phyloP scores from a whole-genome alignment of 768 basidiomycete species.

The Boletus eberwhitei region DNA sequence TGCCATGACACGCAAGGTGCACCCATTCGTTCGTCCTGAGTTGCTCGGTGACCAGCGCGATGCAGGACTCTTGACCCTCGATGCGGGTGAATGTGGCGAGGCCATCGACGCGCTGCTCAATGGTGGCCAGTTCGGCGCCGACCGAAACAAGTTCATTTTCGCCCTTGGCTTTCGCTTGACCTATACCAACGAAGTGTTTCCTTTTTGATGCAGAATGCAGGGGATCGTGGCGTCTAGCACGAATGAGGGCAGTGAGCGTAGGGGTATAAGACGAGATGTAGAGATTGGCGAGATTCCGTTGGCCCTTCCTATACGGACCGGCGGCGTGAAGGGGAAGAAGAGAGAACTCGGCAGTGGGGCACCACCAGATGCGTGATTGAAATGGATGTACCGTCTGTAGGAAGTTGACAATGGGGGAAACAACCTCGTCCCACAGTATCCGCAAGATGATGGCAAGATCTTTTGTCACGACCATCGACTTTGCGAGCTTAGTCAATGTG shows the following conservation, averaged over 20 bases:
- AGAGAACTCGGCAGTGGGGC: not conserved
- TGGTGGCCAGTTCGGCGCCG: not conserved
- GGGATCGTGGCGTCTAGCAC: not conserved
- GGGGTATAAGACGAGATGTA: constrained; percentile 20
- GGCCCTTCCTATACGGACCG: not conserved
- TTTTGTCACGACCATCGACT: not conserved
- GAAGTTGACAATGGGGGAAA: not conserved
- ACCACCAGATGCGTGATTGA: not conserved
- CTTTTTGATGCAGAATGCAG: not conserved
- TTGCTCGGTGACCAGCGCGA: not conserved
- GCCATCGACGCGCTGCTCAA: not conserved
- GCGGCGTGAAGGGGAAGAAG: not conserved
- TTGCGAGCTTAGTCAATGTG: not conserved
- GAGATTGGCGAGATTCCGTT: constrained; percentile 1
- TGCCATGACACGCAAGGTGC: constrained; percentile 28
- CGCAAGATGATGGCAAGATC: not conserved
- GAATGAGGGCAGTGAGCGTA: constrained; percentile 7
- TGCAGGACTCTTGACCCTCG: not conserved
- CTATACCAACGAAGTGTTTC: constrained; percentile 1
- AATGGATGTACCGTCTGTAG: not conserved
- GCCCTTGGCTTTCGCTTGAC: not conserved
- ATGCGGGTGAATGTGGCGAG: not conserved
- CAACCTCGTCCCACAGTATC: not conserved
- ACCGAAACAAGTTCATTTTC: not conserved
- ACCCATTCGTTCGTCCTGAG: constrained; percentile 13